These are phyloP conservation scores for Carex scoparia DNA, from an alignment of 176 grass and related monocot genomes.

Conservation along the genomic window DNA sequence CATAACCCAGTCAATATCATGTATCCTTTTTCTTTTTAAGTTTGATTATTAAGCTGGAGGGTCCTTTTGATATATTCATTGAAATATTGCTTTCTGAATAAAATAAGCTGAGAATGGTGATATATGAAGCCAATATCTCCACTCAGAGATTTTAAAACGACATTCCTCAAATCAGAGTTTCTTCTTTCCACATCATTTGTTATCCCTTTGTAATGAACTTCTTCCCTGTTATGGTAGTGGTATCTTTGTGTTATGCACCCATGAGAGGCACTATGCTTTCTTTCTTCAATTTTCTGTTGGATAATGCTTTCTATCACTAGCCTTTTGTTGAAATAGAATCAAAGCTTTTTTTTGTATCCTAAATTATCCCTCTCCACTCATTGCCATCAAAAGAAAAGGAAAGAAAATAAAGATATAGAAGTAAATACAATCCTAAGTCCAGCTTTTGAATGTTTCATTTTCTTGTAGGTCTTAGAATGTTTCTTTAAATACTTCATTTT, in stretches of 20 bases:
- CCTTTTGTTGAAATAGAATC: not conserved
- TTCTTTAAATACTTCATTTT: not conserved
- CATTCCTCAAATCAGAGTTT: not conserved
- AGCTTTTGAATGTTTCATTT: not conserved
- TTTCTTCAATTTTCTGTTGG: not conserved
- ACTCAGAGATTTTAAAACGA: not conserved
- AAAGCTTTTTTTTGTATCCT: not conserved
- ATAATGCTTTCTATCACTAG: not conserved
- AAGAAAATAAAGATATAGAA: not conserved
- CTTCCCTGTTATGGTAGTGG: not conserved
- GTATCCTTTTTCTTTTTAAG: not conserved
- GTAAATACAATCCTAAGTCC: not conserved
- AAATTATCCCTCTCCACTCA: not conserved
- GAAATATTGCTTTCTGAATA: not conserved
- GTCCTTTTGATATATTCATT: not conserved
- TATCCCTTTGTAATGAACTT: not conserved
- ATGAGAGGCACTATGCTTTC: not conserved
- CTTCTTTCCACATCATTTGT: constrained; percentile 4
- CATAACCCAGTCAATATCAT: not conserved
- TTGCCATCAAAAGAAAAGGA: not conserved
- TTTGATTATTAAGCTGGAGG: not conserved
- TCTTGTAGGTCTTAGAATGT: not conserved
- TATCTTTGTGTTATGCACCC: constrained; percentile 11
- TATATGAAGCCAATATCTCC: constrained; percentile 7
- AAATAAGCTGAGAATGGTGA: not conserved